Percentiles rank a stretch among this genome's conserved stretches.
phyloP scores from a whole-genome alignment of 2,329 filamentous ascomycete genomes.

The Trichoderma cornu-damae region DNA sequence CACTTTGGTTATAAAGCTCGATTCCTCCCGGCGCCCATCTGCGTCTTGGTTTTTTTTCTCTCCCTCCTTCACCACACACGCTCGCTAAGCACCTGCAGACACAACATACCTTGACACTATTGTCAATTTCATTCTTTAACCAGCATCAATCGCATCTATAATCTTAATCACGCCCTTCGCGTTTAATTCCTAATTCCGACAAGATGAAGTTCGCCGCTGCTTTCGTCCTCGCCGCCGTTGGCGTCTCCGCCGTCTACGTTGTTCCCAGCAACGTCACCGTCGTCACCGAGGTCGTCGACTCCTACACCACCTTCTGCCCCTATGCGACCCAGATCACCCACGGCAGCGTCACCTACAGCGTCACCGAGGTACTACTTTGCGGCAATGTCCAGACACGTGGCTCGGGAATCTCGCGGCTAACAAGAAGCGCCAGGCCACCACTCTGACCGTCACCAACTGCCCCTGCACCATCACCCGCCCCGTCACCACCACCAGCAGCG shows the following conservation, averaged over 20 bases:
- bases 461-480: constrained; percentile 63
- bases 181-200: constrained; percentile 44
- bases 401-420: background rate
- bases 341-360: constrained; percentile 61
- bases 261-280: constrained; percentile 45
- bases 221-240: constrained; percentile 48
- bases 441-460: constrained; percentile 67
- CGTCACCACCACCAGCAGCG: constrained; percentile 47
- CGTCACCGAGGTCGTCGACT: constrained; percentile 61
- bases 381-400: background rate
- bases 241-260: constrained; percentile 43
- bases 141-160: constrained; percentile 23
- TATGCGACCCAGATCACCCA: constrained; percentile 58
- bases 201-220: constrained; percentile 62
- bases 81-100: constrained; percentile 37
- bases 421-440: constrained; percentile 43
- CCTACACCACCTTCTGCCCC: constrained; percentile 69
- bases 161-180: constrained; percentile 32
- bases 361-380: constrained; percentile 54
- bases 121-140: constrained; percentile 57
- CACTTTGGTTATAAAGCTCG: constrained; percentile 45
- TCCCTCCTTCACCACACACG: constrained; percentile 48
- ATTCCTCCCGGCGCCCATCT: constrained; percentile 36
- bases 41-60: constrained; percentile 28
- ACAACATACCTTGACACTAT: constrained; percentile 39